A percentile compares a stretch with the other conserved stretches of the same genome.
phyloP scores from a whole-genome alignment of 2,329 filamentous ascomycete species.

The Pseudogymnoascus sp. region DNA sequence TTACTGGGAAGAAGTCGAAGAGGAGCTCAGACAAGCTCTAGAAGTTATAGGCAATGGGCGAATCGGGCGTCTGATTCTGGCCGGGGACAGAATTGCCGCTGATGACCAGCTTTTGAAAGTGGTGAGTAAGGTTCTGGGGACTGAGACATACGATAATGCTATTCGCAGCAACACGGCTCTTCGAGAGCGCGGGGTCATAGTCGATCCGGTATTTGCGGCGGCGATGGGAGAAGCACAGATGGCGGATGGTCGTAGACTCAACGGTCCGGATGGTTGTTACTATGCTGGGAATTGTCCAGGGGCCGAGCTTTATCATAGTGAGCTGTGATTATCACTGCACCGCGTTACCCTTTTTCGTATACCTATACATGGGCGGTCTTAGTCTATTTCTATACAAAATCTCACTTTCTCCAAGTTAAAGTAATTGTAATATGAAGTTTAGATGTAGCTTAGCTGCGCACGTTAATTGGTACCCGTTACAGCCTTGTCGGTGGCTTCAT shows the following conservation, averaged over 20 bases:
- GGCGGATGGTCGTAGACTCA: neutral
- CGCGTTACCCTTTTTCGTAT: too few relatives aligned
- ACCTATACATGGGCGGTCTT: too few relatives aligned
- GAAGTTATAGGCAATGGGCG: neutral
- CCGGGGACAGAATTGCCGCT: neutral
- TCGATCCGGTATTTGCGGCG: neutral
- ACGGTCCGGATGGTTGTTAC: neutral
- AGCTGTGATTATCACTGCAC: slow-evolving; percentile 11
- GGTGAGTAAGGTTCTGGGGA: neutral
- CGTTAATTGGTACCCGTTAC: too few relatives aligned
- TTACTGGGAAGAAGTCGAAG: neutral
- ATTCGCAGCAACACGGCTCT: neutral
- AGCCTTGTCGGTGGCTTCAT: too few relatives aligned
- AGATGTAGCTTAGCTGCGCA: too few relatives aligned
- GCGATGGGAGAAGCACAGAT: neutral
- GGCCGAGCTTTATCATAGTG: neutral
- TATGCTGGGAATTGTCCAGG: neutral
- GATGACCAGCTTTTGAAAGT: neutral
- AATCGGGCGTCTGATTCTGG: neutral
- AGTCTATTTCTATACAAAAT: too few relatives aligned
- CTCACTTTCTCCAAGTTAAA: too few relatives aligned
- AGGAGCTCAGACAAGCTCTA: neutral
- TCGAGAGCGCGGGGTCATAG: neutral
- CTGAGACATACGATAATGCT: neutral
- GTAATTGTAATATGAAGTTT: too few relatives aligned